These are phyloP conservation scores for Polytrichum commune DNA, from an alignment of 225 moss, liverwort and hornwort species.

Conservation along the genomic window DNA sequence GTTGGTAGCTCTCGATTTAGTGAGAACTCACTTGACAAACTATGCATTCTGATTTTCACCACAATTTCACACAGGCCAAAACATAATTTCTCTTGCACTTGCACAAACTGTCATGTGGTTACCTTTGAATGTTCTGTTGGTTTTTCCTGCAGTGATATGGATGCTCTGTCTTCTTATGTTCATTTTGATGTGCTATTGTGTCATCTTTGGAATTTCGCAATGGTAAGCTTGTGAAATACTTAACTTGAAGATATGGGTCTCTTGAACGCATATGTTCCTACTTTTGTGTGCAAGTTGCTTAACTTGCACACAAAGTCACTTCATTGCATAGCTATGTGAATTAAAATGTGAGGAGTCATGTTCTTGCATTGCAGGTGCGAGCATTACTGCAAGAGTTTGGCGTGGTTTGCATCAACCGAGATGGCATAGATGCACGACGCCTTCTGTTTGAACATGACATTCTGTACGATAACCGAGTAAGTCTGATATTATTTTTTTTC, in stretches of 20 bases:
- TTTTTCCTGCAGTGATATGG: background rate
- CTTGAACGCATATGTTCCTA: no score
- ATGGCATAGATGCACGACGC: conserved; percentile 70
- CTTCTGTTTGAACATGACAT: conserved; percentile 80
- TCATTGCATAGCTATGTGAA: no score
- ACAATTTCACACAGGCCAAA: no score
- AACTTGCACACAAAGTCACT: no score
- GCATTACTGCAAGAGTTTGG: conserved; percentile 80
- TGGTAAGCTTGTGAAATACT: no score
- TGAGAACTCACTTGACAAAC: no score
- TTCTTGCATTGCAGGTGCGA: conserved; percentile 52
- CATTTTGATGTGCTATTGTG: background rate
- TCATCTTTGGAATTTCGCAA: background rate
- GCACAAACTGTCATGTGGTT: background rate
- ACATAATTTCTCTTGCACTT: no score
- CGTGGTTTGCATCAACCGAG: conserved; percentile 76
- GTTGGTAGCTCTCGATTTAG: conserved; percentile 16
- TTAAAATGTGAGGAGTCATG: no score
- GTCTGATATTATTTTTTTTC: background rate
- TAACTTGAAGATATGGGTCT: no score
- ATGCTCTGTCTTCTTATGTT: background rate
- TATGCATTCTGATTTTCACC: no score
- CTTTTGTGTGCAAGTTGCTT: no score
- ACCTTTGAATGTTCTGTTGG: background rate
- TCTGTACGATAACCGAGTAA: conserved; percentile 75